Percentiles rank a stretch among this genome's conserved stretches.
Conservation (phyloP, 805 yeast species). For the Pichia rugopelliculosa region DNA sequence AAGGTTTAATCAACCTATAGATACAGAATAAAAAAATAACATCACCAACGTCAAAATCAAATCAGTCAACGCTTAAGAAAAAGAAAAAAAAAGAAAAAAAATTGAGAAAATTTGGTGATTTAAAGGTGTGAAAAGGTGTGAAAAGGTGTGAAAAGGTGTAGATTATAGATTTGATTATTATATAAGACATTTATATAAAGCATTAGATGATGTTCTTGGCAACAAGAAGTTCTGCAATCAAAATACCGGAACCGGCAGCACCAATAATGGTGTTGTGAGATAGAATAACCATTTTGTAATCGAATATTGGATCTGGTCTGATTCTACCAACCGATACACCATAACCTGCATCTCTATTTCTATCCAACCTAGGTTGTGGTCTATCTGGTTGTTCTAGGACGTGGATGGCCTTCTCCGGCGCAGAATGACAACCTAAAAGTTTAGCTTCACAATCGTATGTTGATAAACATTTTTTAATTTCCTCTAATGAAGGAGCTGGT, state of each 20-base stretch:
- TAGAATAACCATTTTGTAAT: conserved; percentile 92
- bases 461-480: conserved; percentile 61
- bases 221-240: conserved; percentile 84
- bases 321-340: conserved; percentile 94
- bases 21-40: no score
- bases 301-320: conserved; percentile 88
- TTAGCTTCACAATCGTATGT: conserved; percentile 81
- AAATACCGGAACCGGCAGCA: conserved; percentile 97
- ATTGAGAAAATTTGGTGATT: no score
- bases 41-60: no score
- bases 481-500: conserved; percentile 80
- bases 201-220: conserved; percentile 68
- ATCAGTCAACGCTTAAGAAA: no score
- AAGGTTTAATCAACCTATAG: no score
- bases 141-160: no score
- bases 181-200: no score
- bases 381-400: conserved; percentile 86
- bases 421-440: conserved; percentile 75
- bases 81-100: no score
- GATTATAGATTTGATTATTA: no score
- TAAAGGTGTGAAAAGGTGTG: no score
- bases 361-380: conserved; percentile 96
- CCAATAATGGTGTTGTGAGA: conserved; percentile 97
- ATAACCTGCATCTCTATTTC: conserved; percentile 89
- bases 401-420: conserved; percentile 88